Conservation (phyloP, 2,329 filamentous ascomycete species). For the Xylariaceae sp. region DNA sequence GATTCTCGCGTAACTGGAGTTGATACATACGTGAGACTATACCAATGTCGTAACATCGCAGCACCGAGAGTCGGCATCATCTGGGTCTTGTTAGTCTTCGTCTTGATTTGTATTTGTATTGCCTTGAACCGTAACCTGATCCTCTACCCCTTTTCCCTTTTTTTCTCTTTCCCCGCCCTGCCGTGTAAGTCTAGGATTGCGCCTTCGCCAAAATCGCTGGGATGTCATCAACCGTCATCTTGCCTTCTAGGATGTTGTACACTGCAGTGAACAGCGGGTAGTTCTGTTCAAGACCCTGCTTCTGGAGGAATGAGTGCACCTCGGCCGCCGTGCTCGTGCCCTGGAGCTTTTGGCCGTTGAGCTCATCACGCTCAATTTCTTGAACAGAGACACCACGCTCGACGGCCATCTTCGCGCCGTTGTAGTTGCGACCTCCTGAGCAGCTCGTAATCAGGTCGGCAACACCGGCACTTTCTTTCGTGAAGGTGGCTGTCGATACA, state of each 20-base stretch:
- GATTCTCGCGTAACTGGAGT: constrained; percentile 1
- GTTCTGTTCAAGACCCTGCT: constrained; percentile 68
- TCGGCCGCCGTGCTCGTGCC: constrained; percentile 88
- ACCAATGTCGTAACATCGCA: constrained; percentile 7
- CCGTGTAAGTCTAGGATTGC: constrained; percentile 16
- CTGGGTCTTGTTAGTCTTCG: constrained; percentile 11
- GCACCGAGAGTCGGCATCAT: neutral
- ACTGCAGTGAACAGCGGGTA: constrained; percentile 94
- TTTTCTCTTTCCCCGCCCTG: neutral
- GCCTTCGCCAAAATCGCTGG: constrained; percentile 55
- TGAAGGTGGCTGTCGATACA: constrained; percentile 79
- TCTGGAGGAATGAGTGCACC: constrained; percentile 82
- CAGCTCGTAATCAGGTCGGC: constrained; percentile 95
- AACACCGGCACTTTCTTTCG: constrained; percentile 92
- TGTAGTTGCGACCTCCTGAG: constrained; percentile 86
- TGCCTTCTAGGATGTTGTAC: constrained; percentile 72
- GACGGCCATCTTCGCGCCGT: constrained; percentile 83
- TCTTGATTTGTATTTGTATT: constrained; percentile 5
- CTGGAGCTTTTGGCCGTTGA: constrained; percentile 98
- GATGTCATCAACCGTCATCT: constrained; percentile 73
- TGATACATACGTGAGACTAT: constrained; percentile 2
- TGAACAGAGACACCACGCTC: constrained; percentile 73
- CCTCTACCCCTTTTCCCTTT: neutral
- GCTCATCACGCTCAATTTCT: constrained; percentile 80
- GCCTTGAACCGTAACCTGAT: constrained; percentile 3